A percentile compares a stretch with the other conserved stretches of the same genome.
Conservation (phyloP, 2,329 filamentous ascomycete species). For the Camillea tinctor region DNA sequence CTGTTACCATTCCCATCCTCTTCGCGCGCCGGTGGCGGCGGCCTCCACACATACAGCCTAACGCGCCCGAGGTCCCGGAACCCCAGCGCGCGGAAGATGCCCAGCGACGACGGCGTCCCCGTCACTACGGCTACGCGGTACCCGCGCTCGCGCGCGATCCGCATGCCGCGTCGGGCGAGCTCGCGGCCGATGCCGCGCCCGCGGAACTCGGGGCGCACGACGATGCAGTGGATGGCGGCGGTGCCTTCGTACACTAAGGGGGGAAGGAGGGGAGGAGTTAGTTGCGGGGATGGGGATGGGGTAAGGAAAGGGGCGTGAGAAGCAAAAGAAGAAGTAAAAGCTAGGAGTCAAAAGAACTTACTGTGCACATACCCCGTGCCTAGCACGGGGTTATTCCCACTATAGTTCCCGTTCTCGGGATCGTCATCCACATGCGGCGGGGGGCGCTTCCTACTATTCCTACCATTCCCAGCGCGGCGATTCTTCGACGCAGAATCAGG, state of each 20-base stretch:
- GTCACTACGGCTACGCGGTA: constrained; percentile 12
- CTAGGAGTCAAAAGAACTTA: too few relatives aligned
- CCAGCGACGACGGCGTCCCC: not conserved
- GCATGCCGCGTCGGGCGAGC: constrained; percentile 4
- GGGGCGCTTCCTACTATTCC: too few relatives aligned
- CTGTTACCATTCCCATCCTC: not conserved
- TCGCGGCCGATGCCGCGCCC: constrained; percentile 4
- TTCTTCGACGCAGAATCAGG: too few relatives aligned
- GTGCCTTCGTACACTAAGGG: constrained; percentile 6
- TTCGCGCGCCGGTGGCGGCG: too few relatives aligned
- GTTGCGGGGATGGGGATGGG: too few relatives aligned
- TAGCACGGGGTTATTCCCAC: not conserved
- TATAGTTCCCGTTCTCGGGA: not conserved
- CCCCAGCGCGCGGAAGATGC: constrained; percentile 4
- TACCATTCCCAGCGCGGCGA: too few relatives aligned
- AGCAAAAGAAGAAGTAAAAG: too few relatives aligned
- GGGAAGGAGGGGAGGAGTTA: too few relatives aligned
- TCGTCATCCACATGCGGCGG: too few relatives aligned
- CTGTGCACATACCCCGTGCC: constrained; percentile 13
- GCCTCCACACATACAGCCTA: constrained; percentile 4
- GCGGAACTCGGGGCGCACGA: constrained; percentile 7
- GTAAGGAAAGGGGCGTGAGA: too few relatives aligned
- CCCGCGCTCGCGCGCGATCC: constrained; percentile 3
- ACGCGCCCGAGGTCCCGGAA: constrained; percentile 13
- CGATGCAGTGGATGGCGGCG: constrained; percentile 13